phyloP scores from a whole-genome alignment of 805 yeast species.

The Alloascoidea africana region DNA sequence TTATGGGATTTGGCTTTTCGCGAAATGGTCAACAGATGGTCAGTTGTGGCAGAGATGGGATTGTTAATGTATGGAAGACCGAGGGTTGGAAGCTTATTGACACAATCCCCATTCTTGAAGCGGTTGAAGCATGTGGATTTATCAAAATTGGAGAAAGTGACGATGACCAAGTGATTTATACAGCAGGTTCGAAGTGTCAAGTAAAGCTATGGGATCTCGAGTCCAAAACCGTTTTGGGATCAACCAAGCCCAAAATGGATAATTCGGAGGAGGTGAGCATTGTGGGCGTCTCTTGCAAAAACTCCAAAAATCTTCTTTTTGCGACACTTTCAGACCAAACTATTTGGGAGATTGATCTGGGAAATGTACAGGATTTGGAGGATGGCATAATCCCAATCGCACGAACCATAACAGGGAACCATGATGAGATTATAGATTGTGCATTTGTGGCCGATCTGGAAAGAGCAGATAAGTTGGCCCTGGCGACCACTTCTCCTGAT shows the following conservation, averaged over 20 bases:
- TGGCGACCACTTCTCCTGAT: constrained; percentile 91
- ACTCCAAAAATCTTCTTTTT: constrained; percentile 22
- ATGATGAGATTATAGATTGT: constrained; percentile 89
- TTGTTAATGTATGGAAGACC: constrained; percentile 44
- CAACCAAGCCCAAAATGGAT: constrained; percentile 13
- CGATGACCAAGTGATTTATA: not conserved
- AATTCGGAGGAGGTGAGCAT: constrained; percentile 31
- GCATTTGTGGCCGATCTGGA: constrained; percentile 40
- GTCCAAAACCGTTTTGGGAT: constrained; percentile 9
- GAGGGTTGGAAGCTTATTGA: constrained; percentile 38
- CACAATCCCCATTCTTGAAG: constrained; percentile 62
- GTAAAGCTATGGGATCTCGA: constrained; percentile 9
- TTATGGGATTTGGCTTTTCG: constrained; percentile 66
- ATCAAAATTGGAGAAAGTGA: constrained; percentile 13
- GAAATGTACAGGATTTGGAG: constrained; percentile 13
- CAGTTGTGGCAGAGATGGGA: constrained; percentile 83
- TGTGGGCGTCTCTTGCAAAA: constrained; percentile 11
- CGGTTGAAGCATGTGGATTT: constrained; percentile 59
- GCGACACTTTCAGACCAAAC: constrained; percentile 79
- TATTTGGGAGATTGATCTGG: constrained; percentile 31
- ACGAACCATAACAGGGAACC: constrained; percentile 74
- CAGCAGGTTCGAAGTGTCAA: not conserved
- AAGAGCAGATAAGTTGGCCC: constrained; percentile 37
- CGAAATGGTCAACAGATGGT: constrained; percentile 38
- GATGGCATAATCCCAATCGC: constrained; percentile 24